phyloP scores from a whole-genome alignment of 1,139 yeast species.

The Pichiaceae sp. region DNA sequence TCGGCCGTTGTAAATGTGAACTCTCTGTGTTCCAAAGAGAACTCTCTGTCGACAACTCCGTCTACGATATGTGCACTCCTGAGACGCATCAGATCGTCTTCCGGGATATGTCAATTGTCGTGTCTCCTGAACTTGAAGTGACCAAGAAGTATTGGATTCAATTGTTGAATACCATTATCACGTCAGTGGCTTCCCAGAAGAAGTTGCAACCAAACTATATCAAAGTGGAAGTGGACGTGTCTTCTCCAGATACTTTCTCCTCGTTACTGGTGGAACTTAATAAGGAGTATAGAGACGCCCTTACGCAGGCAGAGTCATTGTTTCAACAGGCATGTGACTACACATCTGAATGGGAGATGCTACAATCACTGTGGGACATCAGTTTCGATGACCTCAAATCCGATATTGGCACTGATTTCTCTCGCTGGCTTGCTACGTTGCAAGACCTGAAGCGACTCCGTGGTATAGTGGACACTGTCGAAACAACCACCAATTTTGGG shows the following conservation, averaged over 20 bases:
- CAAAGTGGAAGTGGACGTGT: neutral
- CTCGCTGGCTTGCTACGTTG: constrained; percentile 40
- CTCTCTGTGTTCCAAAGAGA: neutral
- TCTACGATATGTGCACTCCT: neutral
- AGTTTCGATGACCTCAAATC: constrained; percentile 27
- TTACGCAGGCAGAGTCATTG: constrained; percentile 16
- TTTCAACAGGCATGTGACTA: constrained; percentile 28
- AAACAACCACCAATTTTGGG: constrained; percentile 33
- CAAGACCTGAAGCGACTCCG: constrained; percentile 39
- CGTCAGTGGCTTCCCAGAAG: constrained; percentile 18
- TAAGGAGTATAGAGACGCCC: constrained; percentile 10
- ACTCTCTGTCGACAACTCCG: neutral
- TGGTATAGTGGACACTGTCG: constrained; percentile 44
- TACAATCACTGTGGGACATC: constrained; percentile 57
- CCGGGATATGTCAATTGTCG: neutral
- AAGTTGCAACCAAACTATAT: constrained; percentile 10
- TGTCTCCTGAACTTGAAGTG: neutral
- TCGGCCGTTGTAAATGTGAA: constrained; percentile 23
- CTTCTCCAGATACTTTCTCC: constrained; percentile 3
- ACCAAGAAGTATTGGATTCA: neutral
- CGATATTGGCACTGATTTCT: constrained; percentile 29
- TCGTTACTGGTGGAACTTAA: constrained; percentile 3
- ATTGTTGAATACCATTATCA: constrained; percentile 1
- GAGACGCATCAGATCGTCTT: neutral
- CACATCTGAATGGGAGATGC: constrained; percentile 41